Conservation (phyloP, 2,329 filamentous ascomycete genomes). For the Magnaporthales sp. region DNA sequence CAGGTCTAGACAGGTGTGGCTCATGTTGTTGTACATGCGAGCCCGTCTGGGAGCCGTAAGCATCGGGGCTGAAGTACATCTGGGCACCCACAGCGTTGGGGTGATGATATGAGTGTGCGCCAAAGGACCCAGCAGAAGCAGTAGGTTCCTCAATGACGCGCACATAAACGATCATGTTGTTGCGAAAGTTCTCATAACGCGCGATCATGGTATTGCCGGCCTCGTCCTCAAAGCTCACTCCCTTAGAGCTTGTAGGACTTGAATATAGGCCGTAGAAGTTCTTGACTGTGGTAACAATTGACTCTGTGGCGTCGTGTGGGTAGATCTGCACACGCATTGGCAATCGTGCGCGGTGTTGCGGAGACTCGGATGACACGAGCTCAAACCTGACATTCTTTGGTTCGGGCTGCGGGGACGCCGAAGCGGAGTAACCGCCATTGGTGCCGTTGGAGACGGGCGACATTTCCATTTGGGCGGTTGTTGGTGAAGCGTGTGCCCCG, state of each 20-base stretch:
- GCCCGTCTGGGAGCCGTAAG: conserved; percentile 34
- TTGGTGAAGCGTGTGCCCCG: neutral
- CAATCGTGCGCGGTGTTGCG: conserved; percentile 63
- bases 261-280: conserved; percentile 98
- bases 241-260: conserved; percentile 56
- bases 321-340: conserved; percentile 88
- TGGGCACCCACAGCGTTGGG: conserved; percentile 41
- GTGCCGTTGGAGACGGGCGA: conserved; percentile 8
- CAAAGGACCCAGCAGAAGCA: conserved; percentile 34
- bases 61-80: conserved; percentile 48
- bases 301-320: conserved; percentile 92
- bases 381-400: conserved; percentile 76
- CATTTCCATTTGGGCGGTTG: conserved; percentile 3
- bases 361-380: conserved; percentile 59
- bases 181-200: conserved; percentile 87
- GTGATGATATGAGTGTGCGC: conserved; percentile 44
- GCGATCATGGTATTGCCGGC: conserved; percentile 87
- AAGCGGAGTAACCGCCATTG: conserved; percentile 25
- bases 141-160: conserved; percentile 62
- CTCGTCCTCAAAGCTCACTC: conserved; percentile 92
- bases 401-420: conserved; percentile 32
- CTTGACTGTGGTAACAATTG: conserved; percentile 96
- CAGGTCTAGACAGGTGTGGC: conserved; percentile 56
- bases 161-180: conserved; percentile 91
- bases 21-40: conserved; percentile 35